Evolutionary conservation across 2,329 filamentous ascomycete species (phyloP), one percentile per base, ranked within the genome.

Genomic region (Sclerotinia glacialis): DNA sequence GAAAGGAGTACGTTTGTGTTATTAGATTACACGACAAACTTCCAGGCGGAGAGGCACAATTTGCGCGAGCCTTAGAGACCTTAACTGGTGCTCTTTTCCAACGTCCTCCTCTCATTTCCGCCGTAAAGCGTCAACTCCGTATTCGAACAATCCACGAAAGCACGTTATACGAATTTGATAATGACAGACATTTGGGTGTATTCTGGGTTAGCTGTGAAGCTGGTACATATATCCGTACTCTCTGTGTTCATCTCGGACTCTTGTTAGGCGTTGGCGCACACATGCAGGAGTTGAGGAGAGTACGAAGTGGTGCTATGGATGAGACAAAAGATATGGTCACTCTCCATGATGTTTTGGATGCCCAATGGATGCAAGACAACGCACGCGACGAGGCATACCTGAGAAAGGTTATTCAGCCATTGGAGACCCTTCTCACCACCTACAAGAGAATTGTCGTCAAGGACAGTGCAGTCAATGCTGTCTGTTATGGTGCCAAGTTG

Each of bases 141-240:
- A 96, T 99, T 80, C 89, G 95, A 81, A 97, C 94, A 70, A 97
- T 99, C 74, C 91, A 98, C 83, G 93, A 98, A 82, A 96, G 90
- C 86, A 96, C 96, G 83, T 85, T 98, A 65, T 87, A 92, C 78
- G 95, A 99, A 83, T 99, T 98, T 78, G 95, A 99, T 83, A 98
- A 99, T 78, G 94, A 98, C 76, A 89, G 95, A 75, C 93, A 98
- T 79, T 86, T 99, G 47, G 95, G 91, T 79, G 94, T 98, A 66
- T 99, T 99, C 86, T 98, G 95, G 94, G 95, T 98, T 74, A 96
- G 92, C 81, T 99, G 95, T 80, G 95, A 99, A 82, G 95, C 93
- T 67, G 95, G 95, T 78, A 99, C 95, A 71, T 99, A 99, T 80
- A 98, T 99, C 78, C 91, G 95, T 83, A 99, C 95, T 47, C 88